These are phyloP conservation scores for Arabidopsis lyrata DNA, from an alignment of 441 rosid genomes.

Conservation along the genomic window DNA sequence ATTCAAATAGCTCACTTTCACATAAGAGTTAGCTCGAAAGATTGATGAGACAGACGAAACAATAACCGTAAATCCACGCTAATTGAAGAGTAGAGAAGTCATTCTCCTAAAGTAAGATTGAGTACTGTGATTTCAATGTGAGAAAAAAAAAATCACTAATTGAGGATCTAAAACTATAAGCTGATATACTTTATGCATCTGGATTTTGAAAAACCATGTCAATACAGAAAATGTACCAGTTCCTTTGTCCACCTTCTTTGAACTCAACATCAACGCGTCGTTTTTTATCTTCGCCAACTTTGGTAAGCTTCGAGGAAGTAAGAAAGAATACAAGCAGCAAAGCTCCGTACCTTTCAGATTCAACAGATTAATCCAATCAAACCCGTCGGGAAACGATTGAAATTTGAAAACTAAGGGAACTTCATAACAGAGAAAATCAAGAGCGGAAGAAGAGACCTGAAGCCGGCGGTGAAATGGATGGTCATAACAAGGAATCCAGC, in stretches of 20 bases:
- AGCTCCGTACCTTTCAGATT: conserved; percentile 73
- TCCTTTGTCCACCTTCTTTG: conserved; percentile 93
- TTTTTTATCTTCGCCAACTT: conserved; percentile 86
- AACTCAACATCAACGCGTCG: conserved; percentile 76
- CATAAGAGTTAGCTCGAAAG: too few relatives aligned
- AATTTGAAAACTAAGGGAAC: not conserved
- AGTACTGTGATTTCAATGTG: too few relatives aligned
- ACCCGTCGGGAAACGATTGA: not conserved
- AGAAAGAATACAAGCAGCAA: conserved; percentile 78
- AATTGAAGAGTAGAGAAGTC: not conserved
- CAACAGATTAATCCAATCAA: conserved; percentile 22
- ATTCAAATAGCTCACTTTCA: not conserved
- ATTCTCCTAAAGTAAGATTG: not conserved
- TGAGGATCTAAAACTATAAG: not conserved
- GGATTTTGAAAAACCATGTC: not conserved
- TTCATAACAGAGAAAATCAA: not conserved
- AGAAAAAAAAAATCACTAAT: too few relatives aligned
- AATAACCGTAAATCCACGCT: too few relatives aligned
- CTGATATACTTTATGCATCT: not conserved
- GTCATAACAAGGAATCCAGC: conserved; percentile 82
- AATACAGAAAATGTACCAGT: conserved; percentile 52
- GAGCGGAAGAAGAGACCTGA: conserved; percentile 52
- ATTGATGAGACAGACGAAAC: too few relatives aligned
- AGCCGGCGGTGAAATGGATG: conserved; percentile 68
- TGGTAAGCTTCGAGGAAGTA: conserved; percentile 86